Evolutionary conservation across 2,329 filamentous ascomycete species (phyloP).

Genomic region (Cercospora citrullina): DNA sequence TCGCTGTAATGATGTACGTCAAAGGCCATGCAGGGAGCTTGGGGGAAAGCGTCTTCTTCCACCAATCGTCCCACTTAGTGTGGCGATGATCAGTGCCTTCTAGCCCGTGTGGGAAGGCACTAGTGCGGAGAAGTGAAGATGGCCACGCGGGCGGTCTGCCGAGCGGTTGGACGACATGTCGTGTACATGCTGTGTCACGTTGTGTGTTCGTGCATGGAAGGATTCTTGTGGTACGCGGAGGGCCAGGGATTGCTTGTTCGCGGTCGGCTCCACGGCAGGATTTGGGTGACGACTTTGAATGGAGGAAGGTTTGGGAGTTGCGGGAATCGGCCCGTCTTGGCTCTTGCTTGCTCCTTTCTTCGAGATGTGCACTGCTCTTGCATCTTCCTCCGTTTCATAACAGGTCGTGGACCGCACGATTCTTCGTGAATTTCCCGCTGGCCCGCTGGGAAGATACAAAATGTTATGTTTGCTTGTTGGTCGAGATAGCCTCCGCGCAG

Average conservation of each 20-base stretch:
- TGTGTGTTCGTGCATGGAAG: not conserved
- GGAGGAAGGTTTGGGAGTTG: not conserved
- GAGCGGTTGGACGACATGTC: slow-evolving; percentile 5
- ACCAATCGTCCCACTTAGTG: slow-evolving; percentile 15
- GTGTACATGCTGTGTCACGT: not conserved
- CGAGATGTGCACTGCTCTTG: not conserved
- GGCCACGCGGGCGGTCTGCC: slow-evolving; percentile 10
- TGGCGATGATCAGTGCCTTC: slow-evolving; percentile 4
- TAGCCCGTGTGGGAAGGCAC: slow-evolving; percentile 17
- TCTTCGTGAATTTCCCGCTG: not conserved
- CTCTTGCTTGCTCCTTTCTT: not conserved
- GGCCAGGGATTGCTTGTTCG: not conserved
- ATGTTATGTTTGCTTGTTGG: not conserved
- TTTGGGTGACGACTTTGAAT: not conserved
- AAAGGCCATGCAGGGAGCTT: slow-evolving; percentile 12
- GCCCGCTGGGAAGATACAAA: not conserved
- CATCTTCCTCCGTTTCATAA: not conserved
- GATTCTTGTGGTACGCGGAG: slow-evolving; percentile 1
- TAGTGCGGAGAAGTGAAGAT: slow-evolving; percentile 23
- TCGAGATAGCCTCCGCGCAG: not conserved
- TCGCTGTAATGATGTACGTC: slow-evolving; percentile 13
- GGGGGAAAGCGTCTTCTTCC: slow-evolving; percentile 14
- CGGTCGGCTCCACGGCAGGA: not conserved
- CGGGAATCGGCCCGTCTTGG: slow-evolving; percentile 1
- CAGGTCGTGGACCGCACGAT: not conserved